Percentiles rank a stretch among this genome's conserved stretches.
Evolutionary conservation across 345 rosid genomes (phyloP).

Genomic region (Hibiscus trionum): DNA sequence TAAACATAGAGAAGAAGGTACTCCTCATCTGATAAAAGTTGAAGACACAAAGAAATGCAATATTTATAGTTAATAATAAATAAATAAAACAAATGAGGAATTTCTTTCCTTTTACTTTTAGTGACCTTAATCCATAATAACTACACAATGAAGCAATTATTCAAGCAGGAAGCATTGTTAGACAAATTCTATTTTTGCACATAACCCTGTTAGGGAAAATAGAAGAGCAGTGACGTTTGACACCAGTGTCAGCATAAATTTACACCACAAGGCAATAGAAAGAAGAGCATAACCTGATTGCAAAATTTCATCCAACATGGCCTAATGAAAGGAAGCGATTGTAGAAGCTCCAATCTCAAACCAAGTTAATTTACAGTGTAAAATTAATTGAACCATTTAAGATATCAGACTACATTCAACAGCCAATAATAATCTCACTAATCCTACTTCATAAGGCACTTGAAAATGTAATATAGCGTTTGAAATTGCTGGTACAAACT

Average conservation of each 20-base stretch:
- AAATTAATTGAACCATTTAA: neutral
- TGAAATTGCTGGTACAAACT: neutral
- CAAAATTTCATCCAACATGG: neutral
- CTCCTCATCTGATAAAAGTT: neutral
- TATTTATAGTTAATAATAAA: neutral
- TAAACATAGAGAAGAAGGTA: neutral
- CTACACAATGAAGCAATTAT: neutral
- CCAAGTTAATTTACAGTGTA: neutral
- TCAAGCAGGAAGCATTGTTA: slow-evolving; percentile 2
- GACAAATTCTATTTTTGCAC: neutral
- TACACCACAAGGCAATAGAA: neutral
- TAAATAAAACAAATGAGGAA: neutral
- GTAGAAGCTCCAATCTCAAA: neutral
- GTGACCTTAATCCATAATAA: neutral
- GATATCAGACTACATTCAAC: neutral
- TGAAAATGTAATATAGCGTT: neutral
- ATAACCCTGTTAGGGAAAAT: neutral
- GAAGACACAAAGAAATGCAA: neutral
- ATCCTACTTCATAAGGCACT: neutral
- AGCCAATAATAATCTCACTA: neutral
- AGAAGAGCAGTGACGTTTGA: neutral
- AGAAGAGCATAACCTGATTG: neutral
- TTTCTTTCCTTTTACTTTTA: neutral
- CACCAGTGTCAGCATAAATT: neutral
- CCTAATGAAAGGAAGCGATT: neutral